A percentile compares a stretch with the other conserved stretches of the same genome.
These are phyloP conservation scores for Fraxinus angustifolia DNA, from an alignment of 305 asterid species.

Conservation along the genomic window DNA sequence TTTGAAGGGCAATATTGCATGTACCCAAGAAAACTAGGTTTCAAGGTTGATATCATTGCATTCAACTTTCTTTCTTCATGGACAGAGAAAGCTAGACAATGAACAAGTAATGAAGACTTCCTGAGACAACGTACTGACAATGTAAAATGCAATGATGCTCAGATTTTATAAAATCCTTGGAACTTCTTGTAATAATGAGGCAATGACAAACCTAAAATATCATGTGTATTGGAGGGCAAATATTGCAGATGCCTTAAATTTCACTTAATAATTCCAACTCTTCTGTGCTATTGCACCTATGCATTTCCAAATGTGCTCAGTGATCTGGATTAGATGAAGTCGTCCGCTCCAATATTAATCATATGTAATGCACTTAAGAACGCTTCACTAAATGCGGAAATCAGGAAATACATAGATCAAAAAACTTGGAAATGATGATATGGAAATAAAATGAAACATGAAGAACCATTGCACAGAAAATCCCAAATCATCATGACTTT, in stretches of 20 bases:
- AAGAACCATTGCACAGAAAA: slow-evolving; percentile 11
- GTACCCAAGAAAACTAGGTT: not conserved
- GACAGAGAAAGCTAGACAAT: slow-evolving; percentile 2
- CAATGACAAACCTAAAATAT: slow-evolving; percentile 31
- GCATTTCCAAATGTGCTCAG: not conserved
- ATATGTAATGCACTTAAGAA: slow-evolving; percentile 4
- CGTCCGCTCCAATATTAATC: not conserved
- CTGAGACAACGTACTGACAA: not conserved
- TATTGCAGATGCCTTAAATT: slow-evolving; percentile 15
- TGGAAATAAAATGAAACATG: not conserved
- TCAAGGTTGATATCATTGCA: not conserved
- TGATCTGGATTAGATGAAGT: not conserved
- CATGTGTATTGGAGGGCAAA: slow-evolving; percentile 32
- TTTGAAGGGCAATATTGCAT: not conserved
- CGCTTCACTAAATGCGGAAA: not conserved
- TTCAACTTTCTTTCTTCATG: not conserved
- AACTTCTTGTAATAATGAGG: slow-evolving; percentile 30
- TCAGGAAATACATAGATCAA: slow-evolving; percentile 3
- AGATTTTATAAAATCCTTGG: not conserved
- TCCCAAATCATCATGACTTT: slow-evolving; percentile 15
- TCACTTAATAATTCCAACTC: not conserved
- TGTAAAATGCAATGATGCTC: slow-evolving; percentile 17
- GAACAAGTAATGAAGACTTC: not conserved
- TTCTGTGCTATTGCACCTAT: not conserved
- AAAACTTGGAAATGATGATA: not conserved